These are phyloP conservation scores for Nothophaeocryptopus gaeumannii DNA, from an alignment of 2,329 filamentous ascomycete genomes.

Conservation along the genomic window DNA sequence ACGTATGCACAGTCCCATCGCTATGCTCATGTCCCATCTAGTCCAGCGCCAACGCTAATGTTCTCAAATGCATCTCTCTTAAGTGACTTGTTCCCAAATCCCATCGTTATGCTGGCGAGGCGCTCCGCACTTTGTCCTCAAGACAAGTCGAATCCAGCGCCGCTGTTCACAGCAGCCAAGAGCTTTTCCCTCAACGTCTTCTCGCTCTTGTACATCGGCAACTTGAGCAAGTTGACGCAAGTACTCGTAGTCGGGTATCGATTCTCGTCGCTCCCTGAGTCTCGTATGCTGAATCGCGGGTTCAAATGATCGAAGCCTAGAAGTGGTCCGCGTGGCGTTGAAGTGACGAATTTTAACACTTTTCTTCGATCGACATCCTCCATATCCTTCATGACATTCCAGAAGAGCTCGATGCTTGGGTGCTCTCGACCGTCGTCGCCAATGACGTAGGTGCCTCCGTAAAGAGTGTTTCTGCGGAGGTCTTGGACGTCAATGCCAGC, in stretches of 20 bases:
- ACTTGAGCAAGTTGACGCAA: constrained; percentile 89
- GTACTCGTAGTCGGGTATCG: constrained; percentile 90
- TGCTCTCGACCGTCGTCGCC: constrained; percentile 89
- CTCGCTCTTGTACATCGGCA: constrained; percentile 74
- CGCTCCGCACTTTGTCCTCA: constrained; percentile 36
- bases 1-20: too few species aligned
- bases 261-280: constrained; percentile 71
- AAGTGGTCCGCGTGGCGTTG: constrained; percentile 83
- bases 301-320: constrained; percentile 83
- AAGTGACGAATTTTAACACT: constrained; percentile 93
- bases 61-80: neutral
- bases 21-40: neutral
- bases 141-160: constrained; percentile 87
- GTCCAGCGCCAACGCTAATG: constrained; percentile 5
- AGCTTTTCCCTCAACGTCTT: constrained; percentile 71
- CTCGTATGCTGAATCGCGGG: constrained; percentile 84
- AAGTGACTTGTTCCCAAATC: neutral
- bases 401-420: constrained; percentile 80
- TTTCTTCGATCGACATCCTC: constrained; percentile 74
- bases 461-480: constrained; percentile 76
- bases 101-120: too few species aligned
- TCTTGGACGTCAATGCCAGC: constrained; percentile 85
- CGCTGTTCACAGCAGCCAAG: constrained; percentile 83
- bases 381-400: constrained; percentile 78
- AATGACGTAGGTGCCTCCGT: constrained; percentile 82